A percentile compares a stretch with the other conserved stretches of the same genome.
phyloP scores from a whole-genome alignment of 441 rosid species.

The Omphalea diandra region DNA sequence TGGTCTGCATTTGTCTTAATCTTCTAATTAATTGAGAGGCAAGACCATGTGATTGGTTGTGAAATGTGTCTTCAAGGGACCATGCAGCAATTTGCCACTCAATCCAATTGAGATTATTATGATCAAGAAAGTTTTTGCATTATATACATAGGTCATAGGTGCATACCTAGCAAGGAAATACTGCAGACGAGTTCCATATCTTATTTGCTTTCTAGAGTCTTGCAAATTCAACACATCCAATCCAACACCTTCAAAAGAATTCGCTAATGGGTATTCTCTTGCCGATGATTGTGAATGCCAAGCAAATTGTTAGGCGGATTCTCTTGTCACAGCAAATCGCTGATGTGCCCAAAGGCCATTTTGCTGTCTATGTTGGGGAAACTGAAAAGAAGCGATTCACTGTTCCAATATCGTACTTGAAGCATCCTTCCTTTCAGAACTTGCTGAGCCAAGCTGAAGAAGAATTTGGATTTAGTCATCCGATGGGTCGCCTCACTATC shows the following conservation, averaged over 20 bases:
- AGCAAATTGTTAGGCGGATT: background rate
- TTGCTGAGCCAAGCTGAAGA: slow-evolving; percentile 46
- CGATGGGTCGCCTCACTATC: slow-evolving; percentile 50
- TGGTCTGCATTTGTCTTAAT: background rate
- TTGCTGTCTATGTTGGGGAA: slow-evolving; percentile 34
- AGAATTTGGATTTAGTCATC: slow-evolving; percentile 58
- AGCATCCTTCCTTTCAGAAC: slow-evolving; percentile 28
- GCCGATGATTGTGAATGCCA: background rate
- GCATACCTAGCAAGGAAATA: background rate
- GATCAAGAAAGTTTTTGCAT: background rate
- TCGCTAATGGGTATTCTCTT: background rate
- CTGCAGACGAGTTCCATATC: background rate
- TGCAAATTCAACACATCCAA: background rate
- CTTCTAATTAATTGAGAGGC: background rate
- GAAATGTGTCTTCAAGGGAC: background rate
- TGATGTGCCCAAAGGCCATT: slow-evolving; percentile 48
- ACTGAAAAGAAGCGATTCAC: slow-evolving; percentile 1
- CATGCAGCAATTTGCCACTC: background rate
- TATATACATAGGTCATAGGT: background rate
- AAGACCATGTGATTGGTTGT: slow-evolving; percentile 1
- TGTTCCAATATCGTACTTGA: slow-evolving; percentile 8
- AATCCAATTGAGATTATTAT: background rate
- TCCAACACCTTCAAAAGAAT: background rate
- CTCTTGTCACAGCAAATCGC: background rate
- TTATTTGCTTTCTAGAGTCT: background rate